phyloP scores from a whole-genome alignment of 805 yeast genomes.

The Candida silvatica region DNA sequence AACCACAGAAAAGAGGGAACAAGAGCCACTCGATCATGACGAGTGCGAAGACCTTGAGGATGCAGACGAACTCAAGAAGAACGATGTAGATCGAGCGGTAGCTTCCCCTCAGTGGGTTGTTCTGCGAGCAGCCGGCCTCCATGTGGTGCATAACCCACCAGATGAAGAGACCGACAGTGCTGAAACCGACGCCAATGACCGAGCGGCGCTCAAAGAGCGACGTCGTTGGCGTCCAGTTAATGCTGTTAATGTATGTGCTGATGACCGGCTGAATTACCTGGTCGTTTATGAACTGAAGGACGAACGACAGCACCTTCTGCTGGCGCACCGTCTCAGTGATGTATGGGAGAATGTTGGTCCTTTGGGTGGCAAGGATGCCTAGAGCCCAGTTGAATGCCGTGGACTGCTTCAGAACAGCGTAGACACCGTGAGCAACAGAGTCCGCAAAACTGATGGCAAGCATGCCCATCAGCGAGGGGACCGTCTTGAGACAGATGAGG shows the following conservation, averaged over 20 bases:
- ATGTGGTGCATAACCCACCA: constrained; percentile 14
- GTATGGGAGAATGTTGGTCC: not conserved
- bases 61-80: constrained; percentile 46
- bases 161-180: constrained; percentile 5
- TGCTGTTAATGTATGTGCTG: constrained; percentile 9
- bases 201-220: constrained; percentile 10
- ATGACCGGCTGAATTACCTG: constrained; percentile 6
- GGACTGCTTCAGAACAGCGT: not conserved
- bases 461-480: constrained; percentile 20
- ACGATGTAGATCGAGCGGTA: constrained; percentile 43
- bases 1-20: constrained; percentile 85
- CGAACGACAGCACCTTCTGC: not conserved
- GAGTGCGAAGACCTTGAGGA: constrained; percentile 66
- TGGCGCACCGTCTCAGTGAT: not conserved
- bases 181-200: constrained; percentile 15
- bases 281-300: constrained; percentile 4
- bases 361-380: not conserved
- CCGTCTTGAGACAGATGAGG: constrained; percentile 15
- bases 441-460: constrained; percentile 10
- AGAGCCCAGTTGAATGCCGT: not conserved
- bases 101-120: constrained; percentile 39
- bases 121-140: constrained; percentile 23
- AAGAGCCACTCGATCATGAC: constrained; percentile 73
- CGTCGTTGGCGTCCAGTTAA: constrained; percentile 17
- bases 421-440: constrained; percentile 1